phyloP scores from a whole-genome alignment of 345 rosid genomes.

The Syzygium aqueum region DNA sequence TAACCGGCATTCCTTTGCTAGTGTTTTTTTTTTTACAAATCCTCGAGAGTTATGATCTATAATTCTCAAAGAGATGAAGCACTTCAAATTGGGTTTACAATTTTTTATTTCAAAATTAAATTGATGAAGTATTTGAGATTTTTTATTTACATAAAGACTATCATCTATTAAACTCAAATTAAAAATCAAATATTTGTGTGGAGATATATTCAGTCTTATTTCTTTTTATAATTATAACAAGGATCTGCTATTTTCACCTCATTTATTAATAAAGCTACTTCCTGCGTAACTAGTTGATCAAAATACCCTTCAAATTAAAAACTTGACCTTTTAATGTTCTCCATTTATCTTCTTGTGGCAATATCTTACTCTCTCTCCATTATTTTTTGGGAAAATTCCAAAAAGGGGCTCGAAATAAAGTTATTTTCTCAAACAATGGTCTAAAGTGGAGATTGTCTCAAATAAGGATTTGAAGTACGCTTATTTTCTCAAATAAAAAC shows the following conservation, averaged over 20 bases:
- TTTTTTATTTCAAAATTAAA: too few species aligned
- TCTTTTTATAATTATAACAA: too few species aligned
- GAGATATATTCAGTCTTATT: neutral
- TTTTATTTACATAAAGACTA: neutral
- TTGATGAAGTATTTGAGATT: neutral
- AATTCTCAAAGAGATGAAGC: neutral
- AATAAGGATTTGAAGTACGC: too few species aligned
- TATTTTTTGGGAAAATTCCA: neutral
- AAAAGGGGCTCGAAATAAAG: too few species aligned
- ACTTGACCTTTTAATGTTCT: neutral
- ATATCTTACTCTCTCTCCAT: neutral
- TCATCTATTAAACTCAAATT: neutral
- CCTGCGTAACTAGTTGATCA: neutral
- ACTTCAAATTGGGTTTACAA: too few species aligned
- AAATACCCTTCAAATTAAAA: neutral
- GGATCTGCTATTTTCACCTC: neutral
- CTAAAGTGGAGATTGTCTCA: too few species aligned
- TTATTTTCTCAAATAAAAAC: too few species aligned
- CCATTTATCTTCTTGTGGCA: neutral
- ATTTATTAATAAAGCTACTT: neutral
- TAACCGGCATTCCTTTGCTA: neutral
- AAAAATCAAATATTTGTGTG: too few species aligned
- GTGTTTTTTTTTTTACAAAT: neutral
- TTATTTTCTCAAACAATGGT: too few species aligned
- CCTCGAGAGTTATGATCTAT: neutral